Base-by-base conservation (phyloP, 371 early-diverging fungal genomes). In the Funneliformis caledonium region DNA sequence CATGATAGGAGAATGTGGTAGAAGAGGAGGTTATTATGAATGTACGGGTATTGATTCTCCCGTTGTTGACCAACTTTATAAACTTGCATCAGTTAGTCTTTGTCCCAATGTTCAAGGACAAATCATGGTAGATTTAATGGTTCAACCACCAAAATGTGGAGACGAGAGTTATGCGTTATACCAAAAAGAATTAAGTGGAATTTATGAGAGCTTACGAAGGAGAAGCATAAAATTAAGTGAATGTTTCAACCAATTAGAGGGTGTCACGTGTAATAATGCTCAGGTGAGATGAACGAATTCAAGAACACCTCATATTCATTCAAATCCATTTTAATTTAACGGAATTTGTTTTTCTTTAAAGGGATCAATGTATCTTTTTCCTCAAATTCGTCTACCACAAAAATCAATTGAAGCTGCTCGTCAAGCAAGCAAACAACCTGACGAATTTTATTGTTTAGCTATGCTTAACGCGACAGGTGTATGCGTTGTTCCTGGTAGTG, bases 361-460 rank as follows among this genome's bases (percentile, higher is more conserved):
- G 82, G 99, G 99, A 26, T 95, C 99, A 70, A 96, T 99, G 97
- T 99, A 99, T 86, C 88, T 97, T 65, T 98, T 98, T 92, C 98
- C 98, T 7, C 88, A 84, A 64, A 89, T 99, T 56, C 82, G 85
- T 14, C 83, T 98, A 6, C 94, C 98, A 14, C 72, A 82, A 61
- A 92, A 90, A 79, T 95, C 95, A 42, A 85, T 97, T 42, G 91
- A 90, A 60, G 96, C 91, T 69, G 97, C 97, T 12, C 79, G 90
- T 73, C 84, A 82, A 16, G 87, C 83, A 10, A 89, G 90, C 33
- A 89, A 92, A 88, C 77, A 86, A 65, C 94, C 98, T 16, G 99
- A 99, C 85, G 91, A 89, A 22, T 89, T 94, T 75, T 99, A 99
- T 87, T 91, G 92, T 82, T 85, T 97, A 91, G 93, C 90, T 68